Evolutionary conservation across 2,329 filamentous ascomycete genomes (phyloP).

Genomic region (Nemania bipapillata): DNA sequence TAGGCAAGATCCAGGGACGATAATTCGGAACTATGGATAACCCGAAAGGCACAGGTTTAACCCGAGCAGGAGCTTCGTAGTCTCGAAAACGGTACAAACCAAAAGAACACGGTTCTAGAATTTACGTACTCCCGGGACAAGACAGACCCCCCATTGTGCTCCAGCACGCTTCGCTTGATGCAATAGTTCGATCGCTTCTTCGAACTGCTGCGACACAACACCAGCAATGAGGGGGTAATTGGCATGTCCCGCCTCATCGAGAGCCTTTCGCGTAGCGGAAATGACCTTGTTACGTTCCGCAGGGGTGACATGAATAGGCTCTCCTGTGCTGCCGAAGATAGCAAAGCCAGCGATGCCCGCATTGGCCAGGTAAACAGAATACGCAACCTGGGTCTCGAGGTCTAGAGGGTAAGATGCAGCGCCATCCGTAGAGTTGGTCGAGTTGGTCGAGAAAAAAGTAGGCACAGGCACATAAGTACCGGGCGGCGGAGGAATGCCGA

Average conservation of each 20-base stretch:
- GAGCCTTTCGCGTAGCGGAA: conserved; percentile 64
- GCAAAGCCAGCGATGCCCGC: conserved; percentile 70
- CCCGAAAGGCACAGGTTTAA: neutral
- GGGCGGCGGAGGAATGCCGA: conserved; percentile 56
- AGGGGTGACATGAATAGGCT: conserved; percentile 70
- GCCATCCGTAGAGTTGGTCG: conserved; percentile 50
- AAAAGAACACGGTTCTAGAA: neutral
- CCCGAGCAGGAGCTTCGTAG: neutral
- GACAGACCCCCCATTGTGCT: conserved; percentile 70
- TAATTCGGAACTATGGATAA: neutral
- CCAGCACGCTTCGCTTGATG: conserved; percentile 64
- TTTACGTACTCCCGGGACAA: conserved; percentile 63
- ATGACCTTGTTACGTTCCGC: conserved; percentile 67
- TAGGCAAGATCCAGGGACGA: neutral
- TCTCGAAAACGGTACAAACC: neutral
- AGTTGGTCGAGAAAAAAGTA: conserved; percentile 67
- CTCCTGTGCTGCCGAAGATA: conserved; percentile 71
- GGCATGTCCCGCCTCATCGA: conserved; percentile 65
- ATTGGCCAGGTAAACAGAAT: conserved; percentile 69
- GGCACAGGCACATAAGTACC: conserved; percentile 71
- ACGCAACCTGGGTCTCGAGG: conserved; percentile 66
- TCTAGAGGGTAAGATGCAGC: conserved; percentile 64
- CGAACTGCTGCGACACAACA: conserved; percentile 41
- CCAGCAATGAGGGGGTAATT: conserved; percentile 68
- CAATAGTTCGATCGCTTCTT: conserved; percentile 60